Evolutionary conservation across 441 rosid genomes (phyloP), one percentile per base, ranked within the genome.

Genomic region (Sinapis alba): DNA sequence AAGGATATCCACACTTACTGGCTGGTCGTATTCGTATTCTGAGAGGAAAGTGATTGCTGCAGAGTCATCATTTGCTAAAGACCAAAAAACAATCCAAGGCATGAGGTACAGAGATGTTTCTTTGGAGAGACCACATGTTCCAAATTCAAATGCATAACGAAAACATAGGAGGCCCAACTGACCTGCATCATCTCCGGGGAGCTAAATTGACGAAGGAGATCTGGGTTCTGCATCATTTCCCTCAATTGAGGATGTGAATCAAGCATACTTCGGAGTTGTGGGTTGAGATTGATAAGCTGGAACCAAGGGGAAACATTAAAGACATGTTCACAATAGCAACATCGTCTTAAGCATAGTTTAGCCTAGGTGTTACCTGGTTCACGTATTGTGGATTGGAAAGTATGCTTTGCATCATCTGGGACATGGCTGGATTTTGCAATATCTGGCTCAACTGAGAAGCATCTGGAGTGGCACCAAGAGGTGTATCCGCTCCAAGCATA

Each of bases 191-290:
- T 83, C 86, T 83, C 93, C 1, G 90, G 90, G 50, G 87, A 84
- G 72, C 87, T 86, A 71, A 88, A 77, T 78, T 83, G 89, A 61
- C 88, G 92, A 63, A 85, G 82, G 73, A 86, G 75, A 70, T 88
- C 92, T 24, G 89, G 93, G 71, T 88, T 88, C 82, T 88, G 93
- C 90, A 85, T 80, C 90, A 88, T 88, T 80, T 88, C 93, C 76
- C 93, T 85, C 86, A 86, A 32, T 75, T 88, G 93, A 78, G 90
- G 90, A 80, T 86, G 85, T 75, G 77, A 53, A 77, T 86, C 89
- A 45, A 84, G 72, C 88, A 88, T 78, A 68, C 75, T 79, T 53
- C 87, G 89, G 71, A 89, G 84, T 78, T 89, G 97, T 47, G 94
- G 94, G 73, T 88, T 86, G 72, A 86, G 81, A 69, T 61, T 86